Base-by-base conservation (phyloP, 2,329 filamentous ascomycete genomes). In the Daldinia sp. region DNA sequence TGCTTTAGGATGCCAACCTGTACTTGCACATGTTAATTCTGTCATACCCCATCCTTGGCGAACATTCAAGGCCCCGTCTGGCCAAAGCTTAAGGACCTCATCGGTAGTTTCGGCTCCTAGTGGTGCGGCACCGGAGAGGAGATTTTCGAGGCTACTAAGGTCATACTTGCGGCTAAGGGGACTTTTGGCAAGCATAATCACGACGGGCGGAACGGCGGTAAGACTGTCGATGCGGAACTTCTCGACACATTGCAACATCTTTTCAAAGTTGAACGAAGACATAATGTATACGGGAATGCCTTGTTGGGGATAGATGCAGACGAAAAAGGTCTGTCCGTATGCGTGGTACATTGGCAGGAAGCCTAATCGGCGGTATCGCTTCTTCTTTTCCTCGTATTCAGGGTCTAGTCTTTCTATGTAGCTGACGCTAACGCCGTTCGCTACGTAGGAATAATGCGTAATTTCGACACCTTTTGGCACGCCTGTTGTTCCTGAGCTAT, bases 31-130 rank as follows among this genome's bases (percentile, higher is more conserved):
- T 0, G 92, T 95, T 2, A 85, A 78, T 74, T 95, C 92, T 1
- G 92, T 95, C 92, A 96, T 94, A 4, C 93, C 93, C 90, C 91
- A 96, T 3, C 91, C 92, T 76, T 94, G 92, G 72, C 80, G 78
- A 10, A 83, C 66, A 2, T 67, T 54, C 6, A 83, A 57, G 1
- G 73, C 69, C 3, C 72, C 71, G 23, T 66, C 55, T 1, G 75
- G 76, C 81, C 87, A 87, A 58, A 88, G 72, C 60, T 78, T 82
- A 73, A 90, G 83, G 8, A 87, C 83, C 67, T 89, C 86, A 9
- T 81, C 79, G 57, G 79, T 81, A 3, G 87, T 78, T 63, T 90
- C 85, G n/a, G 72, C 73, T 10, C 81, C 78, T 6, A 92, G 77
- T 0, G 92, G 91, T 5, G 92, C 92, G 1, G 91, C 91, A 30